Evolutionary conservation across 177 flowering plant genomes (phyloP).

Genomic region (Telopea speciosissima): DNA sequence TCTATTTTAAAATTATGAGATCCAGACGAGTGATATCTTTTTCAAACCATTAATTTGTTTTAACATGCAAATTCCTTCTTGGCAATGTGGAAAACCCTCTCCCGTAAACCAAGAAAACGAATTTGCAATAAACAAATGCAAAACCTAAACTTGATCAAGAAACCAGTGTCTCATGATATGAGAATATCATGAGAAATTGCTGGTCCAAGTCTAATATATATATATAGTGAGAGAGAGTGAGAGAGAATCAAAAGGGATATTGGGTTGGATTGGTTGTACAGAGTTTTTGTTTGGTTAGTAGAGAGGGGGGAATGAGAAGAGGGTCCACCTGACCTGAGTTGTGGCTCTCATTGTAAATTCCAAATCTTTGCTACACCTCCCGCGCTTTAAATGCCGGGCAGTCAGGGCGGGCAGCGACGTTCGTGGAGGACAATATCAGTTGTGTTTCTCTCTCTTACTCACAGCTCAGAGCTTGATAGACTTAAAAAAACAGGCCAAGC

Average conservation of each 20-base stretch:
- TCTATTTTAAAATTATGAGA: too few species aligned
- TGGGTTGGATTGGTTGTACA: neutral
- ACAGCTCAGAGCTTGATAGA: neutral
- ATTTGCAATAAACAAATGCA: too few species aligned
- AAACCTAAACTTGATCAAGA: neutral
- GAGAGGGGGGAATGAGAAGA: neutral
- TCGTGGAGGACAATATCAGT: conserved; percentile 16
- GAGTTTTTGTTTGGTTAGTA: neutral
- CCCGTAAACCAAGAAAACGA: too few species aligned
- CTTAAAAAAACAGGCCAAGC: too few species aligned
- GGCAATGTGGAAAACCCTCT: too few species aligned
- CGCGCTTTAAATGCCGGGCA: conserved; percentile 18
- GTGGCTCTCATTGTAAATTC: neutral
- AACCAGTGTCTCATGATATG: neutral
- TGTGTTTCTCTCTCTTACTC: too few species aligned
- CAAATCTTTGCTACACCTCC: neutral
- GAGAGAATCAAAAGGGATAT: neutral
- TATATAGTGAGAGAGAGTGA: neutral
- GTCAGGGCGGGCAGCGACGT: conserved; percentile 12
- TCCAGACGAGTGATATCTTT: too few species aligned
- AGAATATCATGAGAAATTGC: neutral
- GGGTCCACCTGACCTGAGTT: neutral
- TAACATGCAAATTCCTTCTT: too few species aligned
- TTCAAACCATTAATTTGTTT: too few species aligned
- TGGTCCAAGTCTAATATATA: neutral